Conservation (phyloP, 2,329 filamentous ascomycete species). For the Tympanopsis confertula region DNA sequence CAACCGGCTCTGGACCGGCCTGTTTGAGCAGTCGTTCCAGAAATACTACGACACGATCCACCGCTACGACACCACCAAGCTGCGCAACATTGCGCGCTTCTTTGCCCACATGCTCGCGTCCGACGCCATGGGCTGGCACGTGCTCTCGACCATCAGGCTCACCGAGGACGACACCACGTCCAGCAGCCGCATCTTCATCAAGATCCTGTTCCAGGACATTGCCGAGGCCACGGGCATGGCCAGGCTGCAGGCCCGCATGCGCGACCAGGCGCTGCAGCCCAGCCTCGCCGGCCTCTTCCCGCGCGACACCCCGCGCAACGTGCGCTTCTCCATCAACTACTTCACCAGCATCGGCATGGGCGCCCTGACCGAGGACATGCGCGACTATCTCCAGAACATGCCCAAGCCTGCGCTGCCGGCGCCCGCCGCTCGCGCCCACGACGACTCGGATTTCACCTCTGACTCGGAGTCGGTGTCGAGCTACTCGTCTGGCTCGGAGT, state of each 20-base stretch:
- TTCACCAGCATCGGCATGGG: conserved; percentile 98
- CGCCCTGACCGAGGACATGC: conserved; percentile 85
- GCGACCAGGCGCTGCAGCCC: conserved; percentile 66
- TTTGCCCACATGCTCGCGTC: conserved; percentile 84
- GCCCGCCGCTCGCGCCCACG: conserved; percentile 37
- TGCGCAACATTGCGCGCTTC: conserved; percentile 92
- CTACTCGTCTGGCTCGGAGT: conserved; percentile 64
- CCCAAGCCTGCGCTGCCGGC: conserved; percentile 73
- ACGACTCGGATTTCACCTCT: conserved; percentile 26
- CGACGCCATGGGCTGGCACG: conserved; percentile 87
- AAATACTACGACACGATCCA: conserved; percentile 98
- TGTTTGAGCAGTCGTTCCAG: conserved; percentile 81
- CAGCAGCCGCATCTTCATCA: conserved; percentile 94
- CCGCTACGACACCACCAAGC: conserved; percentile 89
- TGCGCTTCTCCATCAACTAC: conserved; percentile 97
- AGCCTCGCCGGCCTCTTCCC: conserved; percentile 82
- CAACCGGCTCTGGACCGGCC: conserved; percentile 84
- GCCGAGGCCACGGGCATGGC: conserved; percentile 76
- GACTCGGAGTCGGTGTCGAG: conserved; percentile 66
- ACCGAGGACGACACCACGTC: conserved; percentile 97
- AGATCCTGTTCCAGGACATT: conserved; percentile 91
- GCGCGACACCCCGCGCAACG: conserved; percentile 75
- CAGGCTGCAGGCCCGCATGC: conserved; percentile 64
- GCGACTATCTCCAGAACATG: conserved; percentile 78
- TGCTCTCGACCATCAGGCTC: conserved; percentile 70